Base-by-base conservation (phyloP, 1,284 basidiomycete species). In the Veloboletus limbatus region DNA sequence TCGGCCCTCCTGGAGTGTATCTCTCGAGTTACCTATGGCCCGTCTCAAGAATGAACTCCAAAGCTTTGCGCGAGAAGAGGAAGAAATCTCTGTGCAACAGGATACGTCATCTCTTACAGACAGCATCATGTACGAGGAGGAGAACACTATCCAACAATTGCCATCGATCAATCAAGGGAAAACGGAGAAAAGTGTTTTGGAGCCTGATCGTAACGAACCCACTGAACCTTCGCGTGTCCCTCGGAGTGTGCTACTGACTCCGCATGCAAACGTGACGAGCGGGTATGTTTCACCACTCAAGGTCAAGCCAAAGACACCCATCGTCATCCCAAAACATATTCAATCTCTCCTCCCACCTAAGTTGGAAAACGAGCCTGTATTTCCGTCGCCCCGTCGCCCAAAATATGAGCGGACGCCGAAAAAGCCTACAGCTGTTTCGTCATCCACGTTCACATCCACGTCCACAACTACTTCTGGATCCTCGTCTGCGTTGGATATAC, bases 11-110 rank as follows among this genome's bases (percentile, higher is more conserved):
- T 86, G 86, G 85, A 74, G 76, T 32, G 70, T 75, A 14, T 83
- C 85, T 3, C 61, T 90, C 35, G 86, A 89, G 58, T 85, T 84
- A 1, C 89, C 92, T 8, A 79, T 92, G 40, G 77, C 85, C 34
- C 78, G 81, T 21, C 71, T 92, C 44, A 85, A 85, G 52, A 74
- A 81, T 36, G 79, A 88, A 47, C 69, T 92, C 3, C 76, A 77
- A 48, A 77, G 78, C 18, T 73, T 88, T 37, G 70, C 74, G 3
- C 59, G 60, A 16, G 72, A 75, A 33, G 72, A 75, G 24, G 46
- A 57, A 51, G 59, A 32, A 24, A 44, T 43, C n/a, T 55, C 52
- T 18, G 18, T 14, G 11, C 46, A 10, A 22, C 40, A 46, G 18
- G 63, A 62, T 27, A 20, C 28, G 17, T 57, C 54, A 35, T 50